Evolutionary conservation across 257 asterid genomes (phyloP).

Genomic region (Scutellaria barbata): DNA sequence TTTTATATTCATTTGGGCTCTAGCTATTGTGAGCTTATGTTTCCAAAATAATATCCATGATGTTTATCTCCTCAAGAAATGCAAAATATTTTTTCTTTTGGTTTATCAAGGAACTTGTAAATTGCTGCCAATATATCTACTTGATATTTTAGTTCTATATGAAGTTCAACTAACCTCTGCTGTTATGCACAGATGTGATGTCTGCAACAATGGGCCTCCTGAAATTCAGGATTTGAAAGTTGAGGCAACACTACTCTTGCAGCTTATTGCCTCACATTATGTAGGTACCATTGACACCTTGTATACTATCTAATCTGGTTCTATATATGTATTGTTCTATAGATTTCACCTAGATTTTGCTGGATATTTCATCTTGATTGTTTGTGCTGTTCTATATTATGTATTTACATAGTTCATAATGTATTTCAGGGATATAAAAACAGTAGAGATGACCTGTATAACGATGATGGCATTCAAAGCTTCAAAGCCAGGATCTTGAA

Average conservation of each 20-base stretch:
- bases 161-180: constrained; percentile 25
- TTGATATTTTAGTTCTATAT: constrained; percentile 12
- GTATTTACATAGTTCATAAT: constrained; percentile 21
- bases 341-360: constrained; percentile 25
- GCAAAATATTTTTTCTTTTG: not conserved
- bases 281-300: constrained; percentile 47
- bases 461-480: constrained; percentile 38
- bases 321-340: not conserved
- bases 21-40: constrained; percentile 9
- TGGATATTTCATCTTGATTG: constrained; percentile 21
- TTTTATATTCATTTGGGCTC: constrained; percentile 10
- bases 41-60: not conserved
- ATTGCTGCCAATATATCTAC: constrained; percentile 14
- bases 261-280: constrained; percentile 51
- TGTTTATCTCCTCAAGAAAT: not conserved
- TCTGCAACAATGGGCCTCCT: constrained; percentile 70
- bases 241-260: constrained; percentile 60
- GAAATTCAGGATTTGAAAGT: constrained; percentile 62
- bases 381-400: not conserved
- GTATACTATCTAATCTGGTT: constrained; percentile 3
- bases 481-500: constrained; percentile 36
- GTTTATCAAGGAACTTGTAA: not conserved
- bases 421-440: constrained; percentile 47
- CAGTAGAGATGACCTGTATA: constrained; percentile 42
- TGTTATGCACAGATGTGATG: constrained; percentile 65